Percentiles rank a stretch among this genome's conserved stretches.
Conservation (phyloP, 1,284 basidiomycete species). For the Fistulinella cinereoalba region DNA sequence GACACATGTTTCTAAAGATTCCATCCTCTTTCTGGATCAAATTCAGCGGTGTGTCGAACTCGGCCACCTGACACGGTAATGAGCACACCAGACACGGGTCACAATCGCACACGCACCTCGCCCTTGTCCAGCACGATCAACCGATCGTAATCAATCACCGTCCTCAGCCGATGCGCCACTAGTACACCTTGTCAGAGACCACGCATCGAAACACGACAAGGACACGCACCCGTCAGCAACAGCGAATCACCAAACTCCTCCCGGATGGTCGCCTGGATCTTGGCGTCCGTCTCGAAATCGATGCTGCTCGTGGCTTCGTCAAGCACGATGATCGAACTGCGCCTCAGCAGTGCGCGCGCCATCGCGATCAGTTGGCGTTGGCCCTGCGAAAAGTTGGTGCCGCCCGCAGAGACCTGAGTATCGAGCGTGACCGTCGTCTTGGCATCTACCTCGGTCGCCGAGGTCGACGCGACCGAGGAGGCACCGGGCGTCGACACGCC, state of each 20-base stretch:
- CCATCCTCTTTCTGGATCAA: constrained; percentile 72
- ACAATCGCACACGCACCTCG: constrained; percentile 19
- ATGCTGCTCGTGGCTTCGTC: constrained; percentile 70
- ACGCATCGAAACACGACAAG: neutral
- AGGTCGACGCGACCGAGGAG: constrained; percentile 12
- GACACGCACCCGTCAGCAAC: constrained; percentile 45
- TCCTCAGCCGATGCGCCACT: constrained; percentile 55
- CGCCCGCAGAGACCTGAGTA: constrained; percentile 60
- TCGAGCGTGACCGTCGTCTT: constrained; percentile 51
- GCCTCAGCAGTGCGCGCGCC: constrained; percentile 61
- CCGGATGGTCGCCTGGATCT: constrained; percentile 66
- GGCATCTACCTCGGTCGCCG: constrained; percentile 32
- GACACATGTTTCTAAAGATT: constrained; percentile 76
- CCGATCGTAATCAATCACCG: constrained; percentile 62
- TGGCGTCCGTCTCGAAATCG: constrained; percentile 57
- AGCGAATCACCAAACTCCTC: constrained; percentile 57
- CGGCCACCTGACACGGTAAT: constrained; percentile 48
- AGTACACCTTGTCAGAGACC: neutral
- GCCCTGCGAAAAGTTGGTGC: constrained; percentile 70
- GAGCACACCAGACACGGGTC: neutral
- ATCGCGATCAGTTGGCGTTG: constrained; percentile 70
- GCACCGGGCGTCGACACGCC: constrained; percentile 15
- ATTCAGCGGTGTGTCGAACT: constrained; percentile 81
- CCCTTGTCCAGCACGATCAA: constrained; percentile 71
- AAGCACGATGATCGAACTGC: constrained; percentile 63